Percentiles rank a stretch among this genome's conserved stretches.
Conservation (phyloP, 169 alveolate genomes). For the Perkinsus marinus region DNA sequence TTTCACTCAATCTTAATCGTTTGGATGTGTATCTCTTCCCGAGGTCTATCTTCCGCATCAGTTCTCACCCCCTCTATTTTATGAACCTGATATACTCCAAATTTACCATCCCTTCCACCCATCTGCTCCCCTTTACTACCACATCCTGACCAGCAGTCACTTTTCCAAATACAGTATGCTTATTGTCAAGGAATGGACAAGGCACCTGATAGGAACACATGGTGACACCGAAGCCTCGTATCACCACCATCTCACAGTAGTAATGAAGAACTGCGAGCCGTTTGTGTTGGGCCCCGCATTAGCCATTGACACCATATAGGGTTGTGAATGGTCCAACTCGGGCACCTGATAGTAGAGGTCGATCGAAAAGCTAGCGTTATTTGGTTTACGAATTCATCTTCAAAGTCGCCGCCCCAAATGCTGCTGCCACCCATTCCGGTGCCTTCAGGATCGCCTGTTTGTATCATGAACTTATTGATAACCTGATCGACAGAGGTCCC, state of each 20-base stretch:
- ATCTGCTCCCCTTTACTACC: conserved; percentile 69
- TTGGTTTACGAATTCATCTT: conserved; percentile 71
- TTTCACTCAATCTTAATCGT: background rate
- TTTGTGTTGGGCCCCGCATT: conserved; percentile 95
- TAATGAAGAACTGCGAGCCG: conserved; percentile 92
- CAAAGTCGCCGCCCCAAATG: conserved; percentile 74
- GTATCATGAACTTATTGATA: conserved; percentile 91
- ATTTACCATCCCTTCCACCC: conserved; percentile 25
- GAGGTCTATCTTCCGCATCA: background rate
- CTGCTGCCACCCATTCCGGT: conserved; percentile 96
- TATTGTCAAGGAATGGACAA: conserved; percentile 90
- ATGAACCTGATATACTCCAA: background rate
- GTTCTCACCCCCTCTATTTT: background rate
- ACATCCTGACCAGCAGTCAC: conserved; percentile 83
- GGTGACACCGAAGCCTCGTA: background rate
- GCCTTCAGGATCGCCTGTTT: conserved; percentile 98
- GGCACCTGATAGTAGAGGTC: conserved; percentile 43
- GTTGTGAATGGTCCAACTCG: conserved; percentile 74
- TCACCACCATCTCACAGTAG: conserved; percentile 54
- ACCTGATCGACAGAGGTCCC: conserved; percentile 48
- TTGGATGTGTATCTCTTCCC: background rate
- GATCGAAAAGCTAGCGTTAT: background rate
- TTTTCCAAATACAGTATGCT: conserved; percentile 95
- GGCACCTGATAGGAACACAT: conserved; percentile 29
- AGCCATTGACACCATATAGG: conserved; percentile 94